phyloP scores from a whole-genome alignment of 2,329 filamentous ascomycete species.

The Xylaria sp. region DNA sequence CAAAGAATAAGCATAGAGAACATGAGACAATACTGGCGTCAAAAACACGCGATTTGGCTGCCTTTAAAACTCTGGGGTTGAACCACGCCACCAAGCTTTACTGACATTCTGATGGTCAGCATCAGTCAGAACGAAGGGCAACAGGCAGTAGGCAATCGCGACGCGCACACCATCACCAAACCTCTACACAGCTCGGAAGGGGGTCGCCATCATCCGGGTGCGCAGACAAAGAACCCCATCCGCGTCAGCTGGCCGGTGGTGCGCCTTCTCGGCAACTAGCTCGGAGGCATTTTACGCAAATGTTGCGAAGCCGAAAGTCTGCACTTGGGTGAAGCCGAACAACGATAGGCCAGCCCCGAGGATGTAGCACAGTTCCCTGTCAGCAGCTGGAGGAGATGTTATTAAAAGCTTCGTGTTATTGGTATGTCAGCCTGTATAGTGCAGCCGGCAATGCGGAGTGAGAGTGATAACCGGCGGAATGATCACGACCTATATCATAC shows the following conservation, averaged over 20 bases:
- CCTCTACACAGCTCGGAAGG: conserved; percentile 28
- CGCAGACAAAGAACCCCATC: conserved; percentile 29
- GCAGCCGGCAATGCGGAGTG: conserved; percentile 36
- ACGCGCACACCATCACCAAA: conserved; percentile 20
- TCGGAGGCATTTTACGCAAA: conserved; percentile 23
- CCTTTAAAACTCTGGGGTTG: conserved; percentile 36
- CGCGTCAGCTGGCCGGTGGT: conserved; percentile 28
- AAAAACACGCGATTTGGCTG: conserved; percentile 36
- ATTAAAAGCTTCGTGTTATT: conserved; percentile 25
- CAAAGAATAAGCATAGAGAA: conserved; percentile 13
- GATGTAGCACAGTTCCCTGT: conserved; percentile 25
- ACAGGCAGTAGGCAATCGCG: conserved; percentile 35
- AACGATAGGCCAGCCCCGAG: conserved; percentile 18
- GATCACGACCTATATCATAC: conserved; percentile 33
- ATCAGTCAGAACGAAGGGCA: conserved; percentile 34
- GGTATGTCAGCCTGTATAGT: conserved; percentile 39
- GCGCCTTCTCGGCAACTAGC: conserved; percentile 25
- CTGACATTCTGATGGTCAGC: conserved; percentile 19
- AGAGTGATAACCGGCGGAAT: conserved; percentile 23
- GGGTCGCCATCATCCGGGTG: conserved; percentile 27
- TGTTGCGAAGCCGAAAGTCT: conserved; percentile 27
- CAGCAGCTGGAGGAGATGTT: conserved; percentile 1
- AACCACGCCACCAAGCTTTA: conserved; percentile 26
- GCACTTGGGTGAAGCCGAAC: conserved; percentile 15
- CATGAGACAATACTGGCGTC: conserved; percentile 14